A percentile compares a stretch with the other conserved stretches of the same genome.
phyloP scores from a whole-genome alignment of 805 yeast species.

The Candida golubevii region DNA sequence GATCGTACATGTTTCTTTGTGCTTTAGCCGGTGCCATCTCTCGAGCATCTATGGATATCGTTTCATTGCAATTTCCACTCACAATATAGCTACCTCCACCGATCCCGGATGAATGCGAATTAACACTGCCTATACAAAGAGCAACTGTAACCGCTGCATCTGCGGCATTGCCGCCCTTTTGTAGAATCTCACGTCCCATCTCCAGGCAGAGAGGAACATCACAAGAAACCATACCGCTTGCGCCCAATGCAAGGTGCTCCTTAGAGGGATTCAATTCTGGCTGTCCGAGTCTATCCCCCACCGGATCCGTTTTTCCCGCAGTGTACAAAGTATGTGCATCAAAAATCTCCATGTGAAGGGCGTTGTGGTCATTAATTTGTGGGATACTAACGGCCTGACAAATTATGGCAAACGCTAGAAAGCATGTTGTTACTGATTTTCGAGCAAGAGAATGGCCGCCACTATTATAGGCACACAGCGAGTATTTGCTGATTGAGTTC shows the following conservation, averaged over 20 bases:
- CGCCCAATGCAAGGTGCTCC: constrained; percentile 37
- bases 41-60: constrained; percentile 74
- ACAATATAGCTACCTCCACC: constrained; percentile 88
- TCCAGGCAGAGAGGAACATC: constrained; percentile 62
- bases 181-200: constrained; percentile 55
- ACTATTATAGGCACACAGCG: no score
- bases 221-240: constrained; percentile 59
- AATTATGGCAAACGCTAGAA: constrained; percentile 1
- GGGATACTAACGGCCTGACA: constrained; percentile 6
- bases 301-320: constrained; percentile 10
- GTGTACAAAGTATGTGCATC: not conserved
- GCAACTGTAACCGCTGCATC: constrained; percentile 91
- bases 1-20: constrained; percentile 58
- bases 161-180: constrained; percentile 74
- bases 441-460: not conserved
- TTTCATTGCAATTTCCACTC: constrained; percentile 31
- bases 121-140: constrained; percentile 79
- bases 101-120: constrained; percentile 81
- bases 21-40: constrained; percentile 78
- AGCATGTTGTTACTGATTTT: constrained; percentile 1
- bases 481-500: not conserved
- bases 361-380: not conserved
- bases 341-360: constrained; percentile 1
- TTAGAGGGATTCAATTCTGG: constrained; percentile 44
- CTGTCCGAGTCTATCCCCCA: constrained; percentile 18